Evolutionary conservation across 495 filamentous ascomycete genomes (phyloP), one percentile per base, ranked within the genome.

Genomic region (Letharia lupina): DNA sequence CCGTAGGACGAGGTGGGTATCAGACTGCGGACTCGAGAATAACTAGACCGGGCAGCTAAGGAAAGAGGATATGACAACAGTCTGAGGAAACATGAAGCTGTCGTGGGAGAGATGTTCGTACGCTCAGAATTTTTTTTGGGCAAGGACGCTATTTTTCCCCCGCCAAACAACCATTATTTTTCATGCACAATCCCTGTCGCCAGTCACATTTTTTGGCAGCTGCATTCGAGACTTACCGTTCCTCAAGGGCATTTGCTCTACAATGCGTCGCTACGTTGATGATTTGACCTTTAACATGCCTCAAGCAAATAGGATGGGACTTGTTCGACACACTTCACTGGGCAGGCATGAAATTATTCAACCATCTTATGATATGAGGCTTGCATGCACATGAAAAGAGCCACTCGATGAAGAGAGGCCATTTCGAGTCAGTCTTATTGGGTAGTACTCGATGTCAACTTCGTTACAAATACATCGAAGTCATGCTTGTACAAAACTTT

Each of bases 221-320:
- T 57, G 63, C 63, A 37, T 65, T 56, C 39, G 37, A 47, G 12
- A 47, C 57, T 28, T 28, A 41, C 63, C 48, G n/a, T 45, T 44
- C 63, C 45, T 45, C 52, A 65, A 54, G 44, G 45, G 45, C 50
- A 65, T 45, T 65, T 65, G 63, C 54, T 65, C 63, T 65, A 23
- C 40, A 58, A 54, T 65, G 31, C 40, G 54, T 65, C 63, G 47
- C 50, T 59, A 57, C 63, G 15, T 40, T 44, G 2, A 57, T 33
- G n/a, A 9, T 15, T 31, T 50, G 48, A 54, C 15, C 50, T 37
- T 7, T 57, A 37, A 16, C 54, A 56, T 35, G 52, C 33, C 16
- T 20, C 33, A 57, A 57, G 54, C 33, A 57, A n/a, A 57, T 37
- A 37, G 15, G 7, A 33, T 37, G 31, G 37, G 54, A 33, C 33